Evolutionary conservation across 2,329 filamentous ascomycete genomes (phyloP), one percentile per base, ranked within the genome.

Genomic region (Orbilia brochopaga): DNA sequence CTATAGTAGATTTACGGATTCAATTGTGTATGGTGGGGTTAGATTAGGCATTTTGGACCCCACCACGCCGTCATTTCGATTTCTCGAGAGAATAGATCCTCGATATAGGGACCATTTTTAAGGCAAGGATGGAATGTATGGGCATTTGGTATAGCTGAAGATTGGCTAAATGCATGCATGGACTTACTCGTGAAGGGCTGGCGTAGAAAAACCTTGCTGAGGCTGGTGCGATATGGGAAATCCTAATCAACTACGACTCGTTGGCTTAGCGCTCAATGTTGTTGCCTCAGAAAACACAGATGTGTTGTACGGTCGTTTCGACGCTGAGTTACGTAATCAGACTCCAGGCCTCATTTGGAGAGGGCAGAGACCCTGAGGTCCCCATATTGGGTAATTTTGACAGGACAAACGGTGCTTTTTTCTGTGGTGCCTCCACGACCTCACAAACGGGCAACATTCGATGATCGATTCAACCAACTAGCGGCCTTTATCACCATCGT

Each of bases 351-450:
- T 17, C 15, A 17, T 32, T 32, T 32, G 46, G 40, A 60, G 55
- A 72, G 67, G 67, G 67, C 56, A 50, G 42, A 55, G 48, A 56
- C 67, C 67, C 67, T 72, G 61, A 72, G 40, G 17, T 6, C 5
- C 8, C 60, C 30, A 4, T 1, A 65, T 64, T n/a, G 21, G 60
- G 67, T 32, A 72, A 72, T 64, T 65, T 65, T 21, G 24, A 27
- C 37, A 51, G 21, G 44, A 60, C 67, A 72, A 72, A 72, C 67
- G 27, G 19, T 21, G 58, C 63, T 63, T 69, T 70, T 70, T 62
- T 61, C 30, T 44, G 32, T 53, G 44, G 44, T 23, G 44, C 17
- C 44, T 48, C 15, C 19, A 46, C 54, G 59, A 54, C 8, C 13
- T 50, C 51, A 30, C 30, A 46, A 50, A 58, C 63, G 55, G 46